Percentiles rank a stretch among this genome's conserved stretches.
Evolutionary conservation across 352 stramenopile genomes (phyloP).

Genomic region (Phytophthora citricola): DNA sequence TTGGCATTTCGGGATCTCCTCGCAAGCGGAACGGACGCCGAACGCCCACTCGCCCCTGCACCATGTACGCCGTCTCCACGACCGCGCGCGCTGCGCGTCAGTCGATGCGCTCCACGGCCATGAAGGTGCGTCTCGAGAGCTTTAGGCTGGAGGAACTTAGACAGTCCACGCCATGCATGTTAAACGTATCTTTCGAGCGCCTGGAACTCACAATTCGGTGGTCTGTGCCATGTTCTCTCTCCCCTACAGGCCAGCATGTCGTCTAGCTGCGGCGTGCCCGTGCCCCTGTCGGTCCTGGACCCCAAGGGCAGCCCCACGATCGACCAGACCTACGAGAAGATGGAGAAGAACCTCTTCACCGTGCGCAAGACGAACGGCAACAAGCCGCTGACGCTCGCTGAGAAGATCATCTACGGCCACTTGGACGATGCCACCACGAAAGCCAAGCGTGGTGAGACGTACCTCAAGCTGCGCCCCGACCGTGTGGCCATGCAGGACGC

Average conservation of each 20-base stretch:
- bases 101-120: conserved; percentile 70
- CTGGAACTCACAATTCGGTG: conserved; percentile 18
- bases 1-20: conserved; percentile 84
- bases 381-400: conserved; percentile 91
- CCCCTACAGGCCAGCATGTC: conserved; percentile 64
- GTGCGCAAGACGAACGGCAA: conserved; percentile 91
- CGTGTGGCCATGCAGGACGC: conserved; percentile 95
- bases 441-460: conserved; percentile 90
- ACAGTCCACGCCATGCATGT: conserved; percentile 15
- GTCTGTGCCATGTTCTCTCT: conserved; percentile 12
- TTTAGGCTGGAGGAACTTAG: background rate
- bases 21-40: conserved; percentile 42
- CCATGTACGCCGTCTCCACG: conserved; percentile 70
- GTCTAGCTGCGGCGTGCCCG: conserved; percentile 71
- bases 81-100: conserved; percentile 66
- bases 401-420: conserved; percentile 97
- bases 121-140: conserved; percentile 48
- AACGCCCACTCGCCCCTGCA: conserved; percentile 20
- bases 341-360: conserved; percentile 90
- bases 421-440: conserved; percentile 88
- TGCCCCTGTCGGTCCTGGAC: conserved; percentile 91
- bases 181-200: conserved; percentile 22
- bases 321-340: conserved; percentile 93
- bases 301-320: conserved; percentile 92
- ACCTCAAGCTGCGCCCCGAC: conserved; percentile 93